phyloP scores from a whole-genome alignment of 2,329 filamentous ascomycete genomes.

The Penicillium rolfsii region DNA sequence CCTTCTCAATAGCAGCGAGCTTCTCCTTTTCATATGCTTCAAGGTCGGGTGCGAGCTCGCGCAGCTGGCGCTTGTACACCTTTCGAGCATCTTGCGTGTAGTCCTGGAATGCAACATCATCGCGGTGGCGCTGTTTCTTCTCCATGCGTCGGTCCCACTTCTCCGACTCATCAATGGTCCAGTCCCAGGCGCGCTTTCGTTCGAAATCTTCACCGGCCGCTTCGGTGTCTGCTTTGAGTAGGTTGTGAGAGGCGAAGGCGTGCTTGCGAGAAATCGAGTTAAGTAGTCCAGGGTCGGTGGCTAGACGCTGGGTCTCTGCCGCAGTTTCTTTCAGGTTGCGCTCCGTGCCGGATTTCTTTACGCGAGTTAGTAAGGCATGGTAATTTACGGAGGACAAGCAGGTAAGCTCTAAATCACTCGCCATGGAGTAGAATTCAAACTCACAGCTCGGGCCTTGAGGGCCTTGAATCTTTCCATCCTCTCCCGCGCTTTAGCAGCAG shows the following conservation, averaged over 20 bases:
- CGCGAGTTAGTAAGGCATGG: constrained; percentile 26
- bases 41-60: constrained; percentile 73
- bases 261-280: constrained; percentile 80
- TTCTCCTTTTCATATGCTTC: constrained; percentile 88
- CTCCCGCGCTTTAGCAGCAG: constrained; percentile 54
- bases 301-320: constrained; percentile 77
- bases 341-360: constrained; percentile 47
- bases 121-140: constrained; percentile 78
- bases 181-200: constrained; percentile 97
- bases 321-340: constrained; percentile 81
- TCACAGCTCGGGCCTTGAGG: constrained; percentile 73
- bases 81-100: constrained; percentile 86
- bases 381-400: not conserved
- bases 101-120: constrained; percentile 88
- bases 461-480: constrained; percentile 83
- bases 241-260: constrained; percentile 86
- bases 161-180: constrained; percentile 93
- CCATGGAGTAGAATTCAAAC: constrained; percentile 19
- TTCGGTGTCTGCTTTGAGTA: constrained; percentile 88
- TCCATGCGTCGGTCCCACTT: constrained; percentile 88
- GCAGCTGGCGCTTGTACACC: constrained; percentile 88
- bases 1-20: constrained; percentile 78
- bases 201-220: constrained; percentile 90
- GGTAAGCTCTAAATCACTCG: not conserved
- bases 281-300: constrained; percentile 76